Conservation (phyloP, 257 asterid genomes). For the Solanum pinnatisectum region DNA sequence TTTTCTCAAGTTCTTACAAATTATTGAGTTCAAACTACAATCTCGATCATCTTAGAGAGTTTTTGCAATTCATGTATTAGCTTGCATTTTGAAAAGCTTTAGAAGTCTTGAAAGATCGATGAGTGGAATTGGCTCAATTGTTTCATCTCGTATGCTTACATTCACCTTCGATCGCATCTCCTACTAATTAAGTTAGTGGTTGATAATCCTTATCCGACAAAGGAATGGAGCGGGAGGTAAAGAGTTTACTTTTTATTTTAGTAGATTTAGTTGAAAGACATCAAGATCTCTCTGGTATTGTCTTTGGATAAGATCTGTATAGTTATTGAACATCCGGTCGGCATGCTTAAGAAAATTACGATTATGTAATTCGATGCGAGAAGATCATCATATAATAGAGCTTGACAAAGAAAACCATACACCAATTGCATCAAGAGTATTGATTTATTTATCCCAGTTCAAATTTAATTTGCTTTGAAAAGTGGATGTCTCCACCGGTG, state of each 20-base stretch:
- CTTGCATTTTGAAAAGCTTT: conserved; percentile 42
- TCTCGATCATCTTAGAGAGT: conserved; percentile 36
- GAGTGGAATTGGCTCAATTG: conserved; percentile 23
- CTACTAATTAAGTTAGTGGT: conserved; percentile 19
- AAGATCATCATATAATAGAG: conserved; percentile 10
- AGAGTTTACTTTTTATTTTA: conserved; percentile 42
- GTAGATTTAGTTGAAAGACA: conserved; percentile 40
- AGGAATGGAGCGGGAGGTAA: conserved; percentile 40
- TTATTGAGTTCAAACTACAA: conserved; percentile 22
- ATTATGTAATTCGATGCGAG: too few species aligned
- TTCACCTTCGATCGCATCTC: conserved; percentile 39
- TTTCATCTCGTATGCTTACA: conserved; percentile 35
- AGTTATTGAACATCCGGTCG: conserved; percentile 36
- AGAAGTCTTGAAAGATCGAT: conserved; percentile 36
- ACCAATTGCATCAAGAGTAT: conserved; percentile 19
- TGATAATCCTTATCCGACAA: conserved; percentile 18
- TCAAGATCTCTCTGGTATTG: conserved; percentile 26
- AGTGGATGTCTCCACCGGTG: conserved; percentile 24
- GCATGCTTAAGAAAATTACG: conserved; percentile 13
- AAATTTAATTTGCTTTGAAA: conserved; percentile 44
- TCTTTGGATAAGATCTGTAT: conserved; percentile 39
- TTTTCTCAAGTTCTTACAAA: conserved; percentile 31
- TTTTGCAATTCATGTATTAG: conserved; percentile 34
- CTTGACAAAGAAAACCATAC: conserved; percentile 10
- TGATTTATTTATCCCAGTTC: conserved; percentile 39